phyloP scores from a whole-genome alignment of 2,329 filamentous ascomycete genomes.

The Aureobasidium sp. region DNA sequence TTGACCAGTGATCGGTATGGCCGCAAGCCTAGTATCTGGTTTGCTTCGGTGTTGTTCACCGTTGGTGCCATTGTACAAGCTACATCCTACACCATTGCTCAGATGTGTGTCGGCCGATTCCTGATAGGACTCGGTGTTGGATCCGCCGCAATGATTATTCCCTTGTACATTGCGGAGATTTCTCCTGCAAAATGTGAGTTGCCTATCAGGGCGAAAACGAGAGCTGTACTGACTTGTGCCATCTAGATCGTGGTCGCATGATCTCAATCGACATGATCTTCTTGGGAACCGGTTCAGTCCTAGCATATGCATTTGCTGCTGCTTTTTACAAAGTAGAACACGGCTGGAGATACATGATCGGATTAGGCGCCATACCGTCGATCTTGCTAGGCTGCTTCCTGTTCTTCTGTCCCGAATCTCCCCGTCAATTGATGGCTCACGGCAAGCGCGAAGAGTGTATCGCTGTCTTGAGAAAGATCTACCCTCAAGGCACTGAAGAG shows the following conservation, averaged over 20 bases:
- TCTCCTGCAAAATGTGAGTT: constrained; percentile 49
- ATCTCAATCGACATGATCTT: constrained; percentile 33
- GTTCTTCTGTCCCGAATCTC: constrained; percentile 27
- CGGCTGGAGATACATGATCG: constrained; percentile 27
- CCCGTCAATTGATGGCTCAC: constrained; percentile 32
- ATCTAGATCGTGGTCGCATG: constrained; percentile 26
- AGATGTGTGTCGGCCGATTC: constrained; percentile 58
- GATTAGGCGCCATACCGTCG: constrained; percentile 28
- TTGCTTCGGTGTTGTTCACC: constrained; percentile 57
- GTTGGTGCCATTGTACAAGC: constrained; percentile 58
- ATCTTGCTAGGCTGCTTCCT: constrained; percentile 27
- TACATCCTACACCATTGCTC: constrained; percentile 43
- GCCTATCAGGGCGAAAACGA: not conserved
- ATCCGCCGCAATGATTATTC: constrained; percentile 54
- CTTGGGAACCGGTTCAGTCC: constrained; percentile 23
- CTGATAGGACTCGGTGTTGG: constrained; percentile 65
- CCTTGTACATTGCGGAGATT: constrained; percentile 72
- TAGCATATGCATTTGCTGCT: constrained; percentile 25
- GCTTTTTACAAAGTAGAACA: constrained; percentile 25
- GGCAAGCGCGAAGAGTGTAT: constrained; percentile 26
- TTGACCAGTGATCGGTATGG: constrained; percentile 29
- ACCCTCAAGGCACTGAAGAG: constrained; percentile 32
- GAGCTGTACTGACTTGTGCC: not conserved
- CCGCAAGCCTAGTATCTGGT: constrained; percentile 53
- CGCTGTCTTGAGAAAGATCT: constrained; percentile 32